These are phyloP conservation scores for Incumbomyces delicatus DNA, from an alignment of 2,329 filamentous ascomycete species.

Conservation along the genomic window DNA sequence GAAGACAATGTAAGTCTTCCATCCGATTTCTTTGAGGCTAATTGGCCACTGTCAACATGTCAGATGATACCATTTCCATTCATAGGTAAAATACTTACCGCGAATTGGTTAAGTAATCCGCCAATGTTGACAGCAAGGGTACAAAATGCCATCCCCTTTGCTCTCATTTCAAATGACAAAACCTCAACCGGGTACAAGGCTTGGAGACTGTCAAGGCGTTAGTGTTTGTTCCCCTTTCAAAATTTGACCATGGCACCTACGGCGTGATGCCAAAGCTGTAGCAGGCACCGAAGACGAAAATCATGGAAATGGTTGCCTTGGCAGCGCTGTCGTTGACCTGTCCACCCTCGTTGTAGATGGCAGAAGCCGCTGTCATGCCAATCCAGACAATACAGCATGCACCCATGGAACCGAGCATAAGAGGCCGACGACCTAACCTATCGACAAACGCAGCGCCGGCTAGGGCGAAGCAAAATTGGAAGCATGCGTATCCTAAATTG, in stretches of 20 bases:
- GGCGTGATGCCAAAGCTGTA: conserved; percentile 42
- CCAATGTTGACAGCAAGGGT: conserved; percentile 36
- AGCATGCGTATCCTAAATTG: conserved; percentile 44
- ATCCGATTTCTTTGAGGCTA: conserved; percentile 41
- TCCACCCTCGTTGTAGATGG: conserved; percentile 24
- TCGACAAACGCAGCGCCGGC: conserved; percentile 49
- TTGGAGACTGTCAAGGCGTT: conserved; percentile 23
- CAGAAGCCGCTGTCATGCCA: conserved; percentile 40
- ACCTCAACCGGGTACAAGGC: conserved; percentile 46
- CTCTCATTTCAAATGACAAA: conserved; percentile 45
- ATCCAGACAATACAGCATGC: conserved; percentile 43
- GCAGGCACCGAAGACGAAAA: conserved; percentile 46
- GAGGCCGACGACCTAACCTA: conserved; percentile 48
- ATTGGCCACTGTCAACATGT: conserved; percentile 29
- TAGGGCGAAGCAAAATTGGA: conserved; percentile 46
- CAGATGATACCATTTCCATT: conserved; percentile 34
- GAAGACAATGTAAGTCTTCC: conserved; percentile 47
- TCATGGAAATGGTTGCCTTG: conserved; percentile 42
- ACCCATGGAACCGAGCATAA: conserved; percentile 42
- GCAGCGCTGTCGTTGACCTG: conserved; percentile 31
- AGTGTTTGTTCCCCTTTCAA: too few relatives aligned
- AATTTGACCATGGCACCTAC: too few relatives aligned
- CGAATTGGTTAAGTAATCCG: conserved; percentile 42
- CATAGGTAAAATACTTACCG: conserved; percentile 16
- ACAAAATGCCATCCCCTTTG: conserved; percentile 47